Conservation (phyloP, 2,329 filamentous ascomycete species). For the Neonectria punicea region DNA sequence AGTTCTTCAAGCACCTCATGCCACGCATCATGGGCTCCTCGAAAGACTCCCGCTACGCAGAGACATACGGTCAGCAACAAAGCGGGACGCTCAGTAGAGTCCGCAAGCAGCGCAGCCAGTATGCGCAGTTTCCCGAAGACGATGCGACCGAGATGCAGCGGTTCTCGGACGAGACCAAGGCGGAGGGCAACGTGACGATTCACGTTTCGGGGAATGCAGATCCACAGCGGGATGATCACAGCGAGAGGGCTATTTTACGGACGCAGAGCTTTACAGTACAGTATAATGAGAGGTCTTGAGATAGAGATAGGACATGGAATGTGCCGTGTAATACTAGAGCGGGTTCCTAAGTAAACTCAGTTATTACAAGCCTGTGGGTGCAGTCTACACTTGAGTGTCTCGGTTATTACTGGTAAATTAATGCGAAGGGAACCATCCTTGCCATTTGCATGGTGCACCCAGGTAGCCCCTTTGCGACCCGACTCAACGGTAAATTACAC, state of each 20-base stretch:
- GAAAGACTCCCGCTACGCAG: conserved; percentile 1
- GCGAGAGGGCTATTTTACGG: conserved; percentile 43
- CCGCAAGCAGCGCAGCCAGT: conserved; percentile 30
- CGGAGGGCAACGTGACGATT: conserved; percentile 16
- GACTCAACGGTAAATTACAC: too few relatives aligned
- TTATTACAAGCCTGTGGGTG: not conserved
- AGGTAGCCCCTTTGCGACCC: too few relatives aligned
- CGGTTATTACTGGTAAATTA: too few relatives aligned
- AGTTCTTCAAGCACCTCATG: conserved; percentile 48
- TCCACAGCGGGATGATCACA: conserved; percentile 33
- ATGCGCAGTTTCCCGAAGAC: conserved; percentile 31
- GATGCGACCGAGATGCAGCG: conserved; percentile 27
- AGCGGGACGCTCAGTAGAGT: conserved; percentile 23
- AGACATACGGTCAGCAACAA: conserved; percentile 19
- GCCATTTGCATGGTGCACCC: too few relatives aligned
- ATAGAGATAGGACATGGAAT: not conserved
- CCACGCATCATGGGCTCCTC: conserved; percentile 41
- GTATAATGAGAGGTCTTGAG: conserved; percentile 23
- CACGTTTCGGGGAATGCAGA: conserved; percentile 18
- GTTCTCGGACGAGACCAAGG: conserved; percentile 22
- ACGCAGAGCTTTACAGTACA: conserved; percentile 38
- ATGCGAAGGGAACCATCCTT: too few relatives aligned
- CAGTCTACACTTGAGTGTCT: too few relatives aligned
- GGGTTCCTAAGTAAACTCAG: not conserved
- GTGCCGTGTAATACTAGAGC: not conserved